Percentiles rank a stretch among this genome's conserved stretches.
Conservation (phyloP, 2,329 filamentous ascomycete genomes). For the Pezicula rhizophila region DNA sequence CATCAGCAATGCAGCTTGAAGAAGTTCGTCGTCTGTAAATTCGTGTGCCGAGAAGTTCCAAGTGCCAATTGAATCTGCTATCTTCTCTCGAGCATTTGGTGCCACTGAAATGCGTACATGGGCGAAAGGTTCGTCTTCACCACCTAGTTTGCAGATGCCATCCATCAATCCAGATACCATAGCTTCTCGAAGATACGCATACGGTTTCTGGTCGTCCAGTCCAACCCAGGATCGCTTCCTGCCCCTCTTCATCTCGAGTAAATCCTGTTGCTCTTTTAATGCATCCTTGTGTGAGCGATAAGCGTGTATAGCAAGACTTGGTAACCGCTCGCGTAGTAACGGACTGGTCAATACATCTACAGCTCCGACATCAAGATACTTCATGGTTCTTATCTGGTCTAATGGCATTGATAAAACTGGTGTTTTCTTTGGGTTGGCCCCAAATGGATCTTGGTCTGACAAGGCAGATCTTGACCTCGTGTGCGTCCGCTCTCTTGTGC, state of each 20-base stretch:
- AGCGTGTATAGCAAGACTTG: constrained; percentile 73
- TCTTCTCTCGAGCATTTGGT: constrained; percentile 54
- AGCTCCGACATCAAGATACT: constrained; percentile 79
- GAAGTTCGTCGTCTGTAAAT: constrained; percentile 83
- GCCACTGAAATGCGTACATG: constrained; percentile 63
- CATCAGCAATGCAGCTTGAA: constrained; percentile 81
- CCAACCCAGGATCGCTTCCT: constrained; percentile 91
- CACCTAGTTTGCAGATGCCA: constrained; percentile 69
- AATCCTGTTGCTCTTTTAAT: constrained; percentile 63
- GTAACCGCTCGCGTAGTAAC: constrained; percentile 65
- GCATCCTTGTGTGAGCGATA: constrained; percentile 78
- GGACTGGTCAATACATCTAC: constrained; percentile 81
- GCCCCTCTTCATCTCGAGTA: constrained; percentile 66
- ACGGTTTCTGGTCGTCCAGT: constrained; percentile 76
- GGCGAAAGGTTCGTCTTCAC: constrained; percentile 56
- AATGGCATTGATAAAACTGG: constrained; percentile 32
- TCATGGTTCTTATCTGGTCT: constrained; percentile 51
- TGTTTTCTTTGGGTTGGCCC: constrained; percentile 12
- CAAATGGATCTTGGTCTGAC: constrained; percentile 12
- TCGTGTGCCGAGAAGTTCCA: constrained; percentile 91
- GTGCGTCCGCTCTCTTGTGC: constrained; percentile 13
- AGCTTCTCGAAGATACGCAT: constrained; percentile 81
- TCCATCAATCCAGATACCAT: constrained; percentile 92
- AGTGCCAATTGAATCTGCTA: constrained; percentile 60
- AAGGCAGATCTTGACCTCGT: constrained; percentile 11